Evolutionary conservation across 345 rosid species (phyloP), one percentile per base, ranked within the genome.

Genomic region (Ricinus communis): DNA sequence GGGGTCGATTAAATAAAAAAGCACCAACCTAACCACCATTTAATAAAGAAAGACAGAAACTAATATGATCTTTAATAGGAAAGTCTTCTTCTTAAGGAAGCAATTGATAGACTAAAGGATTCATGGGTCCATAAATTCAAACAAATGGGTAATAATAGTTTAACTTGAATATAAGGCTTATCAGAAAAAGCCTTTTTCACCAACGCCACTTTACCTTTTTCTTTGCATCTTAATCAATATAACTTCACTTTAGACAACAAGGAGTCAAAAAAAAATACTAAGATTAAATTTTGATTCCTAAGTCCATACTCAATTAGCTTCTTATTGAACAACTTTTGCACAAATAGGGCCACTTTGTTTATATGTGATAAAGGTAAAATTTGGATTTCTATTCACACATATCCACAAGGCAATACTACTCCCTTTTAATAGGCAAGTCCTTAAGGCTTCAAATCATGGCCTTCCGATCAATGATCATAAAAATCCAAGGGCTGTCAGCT

Each of bases 211-310:
- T 27, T 52, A 16, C 55, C 81, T 82, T 85, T 79, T 45, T 65
- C 86, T 82, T 86, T 84, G 79, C 83, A 76, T 77, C 82, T 76
- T 74, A 72, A 81, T 84, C 79, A 85, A 71, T 80, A 65, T 66
- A 66, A 2, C 82, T 27, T 2, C 76, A 71, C 85, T 83, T 88
- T 81, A 77, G 64, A 66, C 77, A 74, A 63, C 85, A 80, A 65
- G 43, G 50, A 68, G 84, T 83, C 88, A 81, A 84, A 76, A 65
- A 43, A 43, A 72, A 46, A 56, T 62, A 57, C 78, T 53, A 66
- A 72, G 69, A 71, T 77, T 57, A 31, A 62, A 74, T 79, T 75
- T 57, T 31, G 66, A 74, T 82, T 75, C 81, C 71, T 66, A 68
- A 62, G 75, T 60, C 56, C 49, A 25, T 57, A 16, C 58, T 52